Evolutionary conservation across 2,329 filamentous ascomycete genomes (phyloP).

Genomic region (Aspergillus ruber): DNA sequence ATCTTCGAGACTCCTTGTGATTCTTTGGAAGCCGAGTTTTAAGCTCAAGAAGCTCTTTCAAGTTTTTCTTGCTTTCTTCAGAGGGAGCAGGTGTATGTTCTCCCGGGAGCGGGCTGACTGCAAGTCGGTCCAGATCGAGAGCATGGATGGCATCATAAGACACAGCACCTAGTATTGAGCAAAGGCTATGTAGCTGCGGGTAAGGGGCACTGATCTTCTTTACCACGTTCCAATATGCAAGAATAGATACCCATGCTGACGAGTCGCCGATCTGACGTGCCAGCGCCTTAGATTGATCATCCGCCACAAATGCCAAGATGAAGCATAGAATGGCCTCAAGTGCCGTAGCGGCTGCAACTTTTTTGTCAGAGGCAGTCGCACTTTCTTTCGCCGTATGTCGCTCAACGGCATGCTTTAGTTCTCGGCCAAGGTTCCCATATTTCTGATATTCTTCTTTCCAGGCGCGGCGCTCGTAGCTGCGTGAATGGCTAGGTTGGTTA

Average conservation of each 20-base stretch:
- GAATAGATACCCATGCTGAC: conserved; percentile 41
- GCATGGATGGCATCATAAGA: conserved; percentile 41
- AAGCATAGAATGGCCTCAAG: conserved; percentile 44
- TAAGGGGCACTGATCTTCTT: conserved; percentile 32
- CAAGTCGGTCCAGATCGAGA: conserved; percentile 40
- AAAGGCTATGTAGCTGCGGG: conserved; percentile 39
- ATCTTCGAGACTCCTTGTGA: conserved; percentile 35
- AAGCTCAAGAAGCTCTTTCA: conserved; percentile 36
- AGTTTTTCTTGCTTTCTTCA: conserved; percentile 31
- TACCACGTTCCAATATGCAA: conserved; percentile 43
- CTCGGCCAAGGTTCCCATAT: conserved; percentile 37
- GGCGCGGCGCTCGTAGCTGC: conserved; percentile 31
- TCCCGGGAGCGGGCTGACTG: conserved; percentile 32
- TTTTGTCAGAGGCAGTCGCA: conserved; percentile 25
- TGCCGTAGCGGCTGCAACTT: conserved; percentile 33
- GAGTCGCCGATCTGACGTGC: conserved; percentile 34
- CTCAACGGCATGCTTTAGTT: conserved; percentile 41
- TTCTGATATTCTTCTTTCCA: conserved; percentile 41
- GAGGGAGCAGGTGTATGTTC: conserved; percentile 32
- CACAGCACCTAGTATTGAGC: conserved; percentile 40
- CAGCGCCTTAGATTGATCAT: conserved; percentile 33
- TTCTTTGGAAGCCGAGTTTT: conserved; percentile 35
- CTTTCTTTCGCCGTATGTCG: conserved; percentile 27
- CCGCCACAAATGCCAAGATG: conserved; percentile 41
- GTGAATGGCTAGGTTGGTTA: conserved; percentile 14